Base-by-base conservation (phyloP, 2,329 filamentous ascomycete species). In the Cryphonectria carpinicola region DNA sequence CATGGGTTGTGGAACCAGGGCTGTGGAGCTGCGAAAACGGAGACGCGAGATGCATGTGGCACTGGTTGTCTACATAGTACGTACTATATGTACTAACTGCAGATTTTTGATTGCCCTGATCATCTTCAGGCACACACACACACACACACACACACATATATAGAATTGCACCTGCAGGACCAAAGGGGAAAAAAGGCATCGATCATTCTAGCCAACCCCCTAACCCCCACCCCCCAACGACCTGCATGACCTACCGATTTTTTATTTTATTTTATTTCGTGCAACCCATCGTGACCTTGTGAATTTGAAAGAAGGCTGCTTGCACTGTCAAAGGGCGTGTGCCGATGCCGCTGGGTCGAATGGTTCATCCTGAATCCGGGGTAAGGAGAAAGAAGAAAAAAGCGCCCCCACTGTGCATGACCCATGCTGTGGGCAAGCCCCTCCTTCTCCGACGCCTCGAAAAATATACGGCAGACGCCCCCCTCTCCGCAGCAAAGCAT, bases 321-420 rank as follows among this genome's bases (percentile, higher is more conserved):
- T 32, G 25, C 39, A 7, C 41, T 25, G 49, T 5, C 22, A 35
- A 61, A 56, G 54, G 25, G 28, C 25, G 58, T 22, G 32, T 22
- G 58, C 58, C 58, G 58, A 61, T 61, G 58, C 58, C 58, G 58
- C 58, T 61, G 58, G 58, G 35, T 32, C 17, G 32, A 61, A 39
- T 22, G 19, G 19, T 25, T 61, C 19, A 39, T 61, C 58, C 68
- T 43, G 65, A 41, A 17, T 60, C 32, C 62, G 19, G 32, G 43
- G 60, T 32, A n/a, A 41, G 43, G n/a, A 22, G 17, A 8, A 17
- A 49, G 14, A 22, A 22, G 14, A 46, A 46, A 46, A 46, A 46
- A 14, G 22, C 43, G 43, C 70, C 70, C 70, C 70, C 70, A 71
- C 64, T 54, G 8, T 37, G 25, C 52, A 25, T 25, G n/a, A 7